Conservation (phyloP, 495 filamentous ascomycete species). For the Xylaria venustula region DNA sequence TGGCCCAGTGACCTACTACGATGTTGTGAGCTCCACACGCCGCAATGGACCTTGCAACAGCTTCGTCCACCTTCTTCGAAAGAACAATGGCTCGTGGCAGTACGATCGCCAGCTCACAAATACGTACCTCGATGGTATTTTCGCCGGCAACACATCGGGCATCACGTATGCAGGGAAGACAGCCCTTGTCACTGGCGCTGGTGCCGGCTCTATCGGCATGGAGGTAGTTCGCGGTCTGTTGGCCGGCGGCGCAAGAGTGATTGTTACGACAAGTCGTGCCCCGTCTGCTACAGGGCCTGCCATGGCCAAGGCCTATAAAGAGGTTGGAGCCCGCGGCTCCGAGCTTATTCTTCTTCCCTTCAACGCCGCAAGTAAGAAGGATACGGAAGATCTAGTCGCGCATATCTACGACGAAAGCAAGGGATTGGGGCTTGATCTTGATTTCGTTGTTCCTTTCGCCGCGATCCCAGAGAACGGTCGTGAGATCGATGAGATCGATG, state of each 20-base stretch:
- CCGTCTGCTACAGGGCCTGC: constrained; percentile 62
- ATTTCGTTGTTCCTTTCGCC: constrained; percentile 81
- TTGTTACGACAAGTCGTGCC: constrained; percentile 70
- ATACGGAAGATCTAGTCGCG: constrained; percentile 77
- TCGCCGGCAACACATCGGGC: constrained; percentile 73
- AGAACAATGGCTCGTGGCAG: constrained; percentile 45
- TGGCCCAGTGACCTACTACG: constrained; percentile 68
- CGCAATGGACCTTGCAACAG: background rate
- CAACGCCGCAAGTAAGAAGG: constrained; percentile 87
- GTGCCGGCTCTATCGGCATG: constrained; percentile 9
- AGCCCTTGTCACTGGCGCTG: constrained; percentile 7
- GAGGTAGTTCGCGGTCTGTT: constrained; percentile 70
- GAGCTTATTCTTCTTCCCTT: constrained; percentile 86
- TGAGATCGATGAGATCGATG: constrained; percentile 84
- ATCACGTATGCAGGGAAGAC: constrained; percentile 58
- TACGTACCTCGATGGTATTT: constrained; percentile 75
- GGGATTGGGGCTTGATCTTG: constrained; percentile 83
- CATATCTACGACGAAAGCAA: constrained; percentile 84
- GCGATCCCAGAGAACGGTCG: constrained; percentile 85
- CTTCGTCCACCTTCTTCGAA: constrained; percentile 6
- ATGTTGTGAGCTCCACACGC: constrained; percentile 2
- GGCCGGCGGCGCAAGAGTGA: constrained; percentile 81
- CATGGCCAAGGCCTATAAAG: constrained; percentile 86
- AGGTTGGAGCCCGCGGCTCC: constrained; percentile 75
- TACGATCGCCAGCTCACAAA: constrained; percentile 85